These are phyloP conservation scores for Vitis hybrid DNA, from an alignment of 177 flowering plant species.

Conservation along the genomic window DNA sequence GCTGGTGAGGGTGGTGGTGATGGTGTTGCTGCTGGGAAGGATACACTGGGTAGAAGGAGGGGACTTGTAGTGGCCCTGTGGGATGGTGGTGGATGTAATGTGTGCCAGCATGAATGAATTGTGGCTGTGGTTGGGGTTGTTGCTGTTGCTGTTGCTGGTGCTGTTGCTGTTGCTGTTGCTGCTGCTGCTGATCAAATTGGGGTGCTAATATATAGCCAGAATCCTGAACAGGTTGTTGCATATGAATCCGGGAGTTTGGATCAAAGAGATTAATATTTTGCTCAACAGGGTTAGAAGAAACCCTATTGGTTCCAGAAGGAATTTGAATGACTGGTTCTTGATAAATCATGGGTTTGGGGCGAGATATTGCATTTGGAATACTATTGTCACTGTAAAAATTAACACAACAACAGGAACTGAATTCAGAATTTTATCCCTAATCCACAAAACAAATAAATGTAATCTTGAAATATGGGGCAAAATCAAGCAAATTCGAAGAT, in stretches of 20 bases:
- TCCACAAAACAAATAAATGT: background rate
- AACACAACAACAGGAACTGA: conserved; percentile 18
- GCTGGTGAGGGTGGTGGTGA: conserved; percentile 40
- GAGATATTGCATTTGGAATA: conserved; percentile 40
- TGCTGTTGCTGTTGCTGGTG: conserved; percentile 26
- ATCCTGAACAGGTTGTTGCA: conserved; percentile 59
- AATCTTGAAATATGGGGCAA: background rate
- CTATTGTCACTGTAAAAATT: conserved; percentile 57
- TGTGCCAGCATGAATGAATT: conserved; percentile 52
- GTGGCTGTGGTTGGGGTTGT: conserved; percentile 23
- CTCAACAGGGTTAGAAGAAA: conserved; percentile 39
- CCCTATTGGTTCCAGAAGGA: conserved; percentile 36
- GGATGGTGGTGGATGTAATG: conserved; percentile 72
- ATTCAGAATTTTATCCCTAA: conserved; percentile 17
- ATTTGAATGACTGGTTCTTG: conserved; percentile 55
- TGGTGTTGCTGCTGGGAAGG: conserved; percentile 48
- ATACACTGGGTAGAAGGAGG: conserved; percentile 67
- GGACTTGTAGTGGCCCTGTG: conserved; percentile 51
- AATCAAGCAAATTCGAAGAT: background rate
- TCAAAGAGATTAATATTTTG: conserved; percentile 41
- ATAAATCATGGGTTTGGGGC: conserved; percentile 53
- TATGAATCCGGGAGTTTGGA: conserved; percentile 47
- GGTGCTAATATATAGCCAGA: conserved; percentile 44
- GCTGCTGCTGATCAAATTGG: conserved; percentile 43
- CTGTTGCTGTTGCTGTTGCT: conserved; percentile 30